These are phyloP conservation scores for Boletus sp. DNA, from an alignment of 768 basidiomycete genomes.

Conservation along the genomic window DNA sequence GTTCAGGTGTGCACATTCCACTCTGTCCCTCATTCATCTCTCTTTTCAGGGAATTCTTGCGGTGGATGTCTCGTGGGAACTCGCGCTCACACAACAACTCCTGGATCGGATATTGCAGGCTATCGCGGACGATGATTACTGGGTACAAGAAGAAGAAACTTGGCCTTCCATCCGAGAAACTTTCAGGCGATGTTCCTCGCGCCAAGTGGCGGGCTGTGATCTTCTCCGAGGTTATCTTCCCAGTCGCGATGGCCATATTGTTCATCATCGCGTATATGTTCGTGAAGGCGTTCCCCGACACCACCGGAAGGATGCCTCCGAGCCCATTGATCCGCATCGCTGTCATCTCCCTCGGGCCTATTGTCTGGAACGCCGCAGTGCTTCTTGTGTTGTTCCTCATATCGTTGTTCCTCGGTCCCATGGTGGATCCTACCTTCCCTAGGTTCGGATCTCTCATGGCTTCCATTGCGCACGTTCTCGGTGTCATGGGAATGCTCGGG, in stretches of 20 bases:
- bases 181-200: constrained; percentile 92
- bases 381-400: constrained; percentile 85
- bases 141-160: constrained; percentile 99
- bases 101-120: constrained; percentile 98
- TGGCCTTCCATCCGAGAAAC: constrained; percentile 95
- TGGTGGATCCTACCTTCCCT: constrained; percentile 78
- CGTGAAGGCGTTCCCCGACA: constrained; percentile 79
- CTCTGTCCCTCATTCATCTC: neutral
- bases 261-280: constrained; percentile 91
- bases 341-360: constrained; percentile 88
- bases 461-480: constrained; percentile 78
- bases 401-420: constrained; percentile 89
- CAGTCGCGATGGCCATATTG: constrained; percentile 77
- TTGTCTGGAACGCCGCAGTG: constrained; percentile 92
- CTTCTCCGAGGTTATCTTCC: constrained; percentile 84
- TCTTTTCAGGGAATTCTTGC: constrained; percentile 78
- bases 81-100: constrained; percentile 96
- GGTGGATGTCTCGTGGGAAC: constrained; percentile 99
- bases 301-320: constrained; percentile 60
- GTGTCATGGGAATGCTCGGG: constrained; percentile 81
- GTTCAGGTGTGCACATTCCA: constrained; percentile 16
- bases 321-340: constrained; percentile 90
- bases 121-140: constrained; percentile 97
- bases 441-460: constrained; percentile 93
- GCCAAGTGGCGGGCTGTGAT: constrained; percentile 90